Percentiles rank a stretch among this genome's conserved stretches.
Evolutionary conservation across 805 yeast species (phyloP).

Genomic region (Candida fluviatilis): DNA sequence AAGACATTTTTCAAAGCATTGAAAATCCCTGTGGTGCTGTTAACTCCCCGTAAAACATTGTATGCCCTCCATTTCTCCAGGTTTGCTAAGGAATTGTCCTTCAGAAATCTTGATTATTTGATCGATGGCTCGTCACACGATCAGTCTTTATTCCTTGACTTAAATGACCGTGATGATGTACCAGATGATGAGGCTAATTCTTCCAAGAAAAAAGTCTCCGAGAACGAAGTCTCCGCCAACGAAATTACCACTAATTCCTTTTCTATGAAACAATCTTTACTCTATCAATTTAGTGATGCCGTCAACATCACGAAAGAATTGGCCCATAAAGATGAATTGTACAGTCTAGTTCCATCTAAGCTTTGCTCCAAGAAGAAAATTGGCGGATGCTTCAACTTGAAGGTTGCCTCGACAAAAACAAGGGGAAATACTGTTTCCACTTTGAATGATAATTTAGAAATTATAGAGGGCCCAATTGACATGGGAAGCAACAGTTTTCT

Average conservation of each 20-base stretch:
- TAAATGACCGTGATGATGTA: conserved; percentile 31
- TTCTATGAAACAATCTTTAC: conserved; percentile 31
- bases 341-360: conserved; percentile 45
- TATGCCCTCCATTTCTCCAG: conserved; percentile 46
- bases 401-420: conserved; percentile 23
- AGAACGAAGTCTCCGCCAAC: background rate
- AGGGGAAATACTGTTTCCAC: conserved; percentile 16
- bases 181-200: conserved; percentile 19
- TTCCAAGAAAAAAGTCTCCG: background rate
- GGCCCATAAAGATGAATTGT: conserved; percentile 6
- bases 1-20: conserved; percentile 18
- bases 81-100: conserved; percentile 66
- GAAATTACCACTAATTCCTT: conserved; percentile 21
- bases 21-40: conserved; percentile 17
- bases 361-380: conserved; percentile 60
- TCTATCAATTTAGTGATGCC: conserved; percentile 61
- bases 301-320: conserved; percentile 25
- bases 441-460: conserved; percentile 55
- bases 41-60: conserved; percentile 34
- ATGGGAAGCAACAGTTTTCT: conserved; percentile 62
- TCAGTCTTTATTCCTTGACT: conserved; percentile 61
- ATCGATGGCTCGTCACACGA: conserved; percentile 49
- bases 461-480: conserved; percentile 39
- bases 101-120: conserved; percentile 52
- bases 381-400: conserved; percentile 47